Conservation (phyloP, 441 rosid genomes). For the Populus hybrid region DNA sequence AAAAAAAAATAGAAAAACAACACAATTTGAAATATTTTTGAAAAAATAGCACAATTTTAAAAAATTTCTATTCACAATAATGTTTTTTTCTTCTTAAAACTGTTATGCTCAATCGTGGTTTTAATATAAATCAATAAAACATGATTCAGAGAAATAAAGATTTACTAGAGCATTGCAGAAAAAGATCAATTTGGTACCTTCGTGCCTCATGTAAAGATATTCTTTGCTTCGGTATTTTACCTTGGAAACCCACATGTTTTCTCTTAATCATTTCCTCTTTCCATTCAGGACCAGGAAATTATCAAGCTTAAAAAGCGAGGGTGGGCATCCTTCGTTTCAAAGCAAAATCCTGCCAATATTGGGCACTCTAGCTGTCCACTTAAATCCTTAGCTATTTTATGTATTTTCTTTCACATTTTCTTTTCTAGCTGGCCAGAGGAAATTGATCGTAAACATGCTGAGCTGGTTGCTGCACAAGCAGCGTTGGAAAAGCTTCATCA, state of each 20-base stretch:
- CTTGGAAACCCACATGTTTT: not conserved
- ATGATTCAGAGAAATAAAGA: too few species aligned
- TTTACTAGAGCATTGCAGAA: constrained; percentile 28
- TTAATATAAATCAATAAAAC: too few species aligned
- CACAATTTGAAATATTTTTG: too few species aligned
- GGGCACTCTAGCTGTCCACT: not conserved
- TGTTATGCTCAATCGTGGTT: too few species aligned
- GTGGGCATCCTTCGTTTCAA: constrained; percentile 40
- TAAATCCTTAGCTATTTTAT: not conserved
- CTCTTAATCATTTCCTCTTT: not conserved
- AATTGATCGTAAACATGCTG: constrained; percentile 78
- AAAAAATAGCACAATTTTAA: too few species aligned
- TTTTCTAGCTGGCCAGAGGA: constrained; percentile 82
- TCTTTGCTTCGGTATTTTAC: constrained; percentile 15
- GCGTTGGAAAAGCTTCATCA: constrained; percentile 77
- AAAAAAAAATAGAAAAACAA: too few species aligned
- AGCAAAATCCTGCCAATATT: not conserved
- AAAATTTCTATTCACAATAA: too few species aligned
- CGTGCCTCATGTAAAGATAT: too few species aligned
- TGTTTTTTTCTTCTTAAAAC: too few species aligned
- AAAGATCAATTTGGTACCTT: constrained; percentile 43
- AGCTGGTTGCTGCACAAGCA: constrained; percentile 64
- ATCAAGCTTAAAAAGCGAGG: constrained; percentile 71
- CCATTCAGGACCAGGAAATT: constrained; percentile 54
- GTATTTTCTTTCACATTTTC: constrained; percentile 7